Evolutionary conservation across 1,284 basidiomycete species (phyloP), one percentile per base, ranked within the genome.

Genomic region (Leccinum griseonigrum): DNA sequence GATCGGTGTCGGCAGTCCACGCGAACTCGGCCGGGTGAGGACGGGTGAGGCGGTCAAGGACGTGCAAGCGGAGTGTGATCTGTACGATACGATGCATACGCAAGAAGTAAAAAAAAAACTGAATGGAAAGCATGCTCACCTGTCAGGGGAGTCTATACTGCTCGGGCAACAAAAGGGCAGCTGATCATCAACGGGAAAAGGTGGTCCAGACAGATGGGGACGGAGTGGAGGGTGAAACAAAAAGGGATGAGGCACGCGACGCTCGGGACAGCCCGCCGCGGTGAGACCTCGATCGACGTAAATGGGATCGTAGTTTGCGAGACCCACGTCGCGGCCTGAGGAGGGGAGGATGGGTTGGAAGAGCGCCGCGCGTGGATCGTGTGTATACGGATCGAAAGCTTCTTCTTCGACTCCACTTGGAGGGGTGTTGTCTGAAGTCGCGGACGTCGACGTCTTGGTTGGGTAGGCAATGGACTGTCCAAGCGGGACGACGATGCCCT

Each of bases 41-140:
- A 50, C 22, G 6, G 64, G 51, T 2, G 66, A 63, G 2, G 59
- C 18, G 3, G 66, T 59, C 8, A 36, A 36, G 4, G 60, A 60
- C 2, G 60, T 57, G 3, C 60, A 59, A 1, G 60, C 43, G 10
- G 60, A 65, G n/a, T 57, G 26, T 28, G 38, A 11, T 34, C 5
- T n/a, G 16, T 58, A 29, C 18, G 26, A 26, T 6, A 8, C 29
- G n/a, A 53, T 16, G 10, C 28, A 16, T 9, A 31, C 14, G 0
- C 46, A 14, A 11, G 46, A 5, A 8, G 16, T n/a, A n/a, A n/a
- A n/a, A n/a, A 22, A 22, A 22, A 22, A 10, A 8, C n/a, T 48
- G 46, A 22, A 22, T 11, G 6, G 40, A n/a, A 40, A 10, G 43
- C 11, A 14, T 16, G 3, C 48, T 51, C 22, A 51, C 48, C 22